phyloP scores from a whole-genome alignment of 2,329 filamentous ascomycete genomes.

The Ciborinia camelliae region DNA sequence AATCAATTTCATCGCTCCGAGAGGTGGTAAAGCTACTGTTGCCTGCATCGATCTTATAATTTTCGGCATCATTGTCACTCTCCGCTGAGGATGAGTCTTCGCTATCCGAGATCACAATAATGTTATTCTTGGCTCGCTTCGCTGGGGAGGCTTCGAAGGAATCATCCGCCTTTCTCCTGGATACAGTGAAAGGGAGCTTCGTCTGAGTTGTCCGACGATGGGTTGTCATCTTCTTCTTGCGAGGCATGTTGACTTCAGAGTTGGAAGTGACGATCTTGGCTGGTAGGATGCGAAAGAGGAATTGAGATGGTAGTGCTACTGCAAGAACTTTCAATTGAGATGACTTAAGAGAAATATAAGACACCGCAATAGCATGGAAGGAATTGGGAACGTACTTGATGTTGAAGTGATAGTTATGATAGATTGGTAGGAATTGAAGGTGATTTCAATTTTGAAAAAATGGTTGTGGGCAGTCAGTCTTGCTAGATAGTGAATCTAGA shows the following conservation, averaged over 20 bases:
- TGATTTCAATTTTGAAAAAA: not conserved
- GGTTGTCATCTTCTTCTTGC: not conserved
- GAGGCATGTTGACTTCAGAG: not conserved
- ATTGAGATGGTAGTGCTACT: not conserved
- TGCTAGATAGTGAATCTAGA: not conserved
- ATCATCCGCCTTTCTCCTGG: not conserved
- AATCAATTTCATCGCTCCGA: not conserved
- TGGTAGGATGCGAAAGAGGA: not conserved
- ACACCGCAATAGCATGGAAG: not conserved
- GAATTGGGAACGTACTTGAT: not conserved
- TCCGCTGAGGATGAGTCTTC: not conserved
- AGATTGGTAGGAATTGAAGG: not conserved
- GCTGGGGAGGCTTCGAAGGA: conserved; percentile 1
- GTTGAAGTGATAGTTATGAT: not conserved
- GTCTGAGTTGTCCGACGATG: no score
- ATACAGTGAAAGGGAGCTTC: not conserved
- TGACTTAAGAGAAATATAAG: not conserved
- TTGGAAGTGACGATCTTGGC: not conserved
- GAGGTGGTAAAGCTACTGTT: not conserved
- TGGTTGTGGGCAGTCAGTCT: not conserved
- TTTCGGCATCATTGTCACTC: not conserved
- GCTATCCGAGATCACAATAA: not conserved
- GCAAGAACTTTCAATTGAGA: not conserved
- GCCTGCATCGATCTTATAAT: not conserved
- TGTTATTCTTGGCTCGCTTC: conserved; percentile 13